phyloP scores from a whole-genome alignment of 257 asterid genomes.

The Penstemon davidsonii region DNA sequence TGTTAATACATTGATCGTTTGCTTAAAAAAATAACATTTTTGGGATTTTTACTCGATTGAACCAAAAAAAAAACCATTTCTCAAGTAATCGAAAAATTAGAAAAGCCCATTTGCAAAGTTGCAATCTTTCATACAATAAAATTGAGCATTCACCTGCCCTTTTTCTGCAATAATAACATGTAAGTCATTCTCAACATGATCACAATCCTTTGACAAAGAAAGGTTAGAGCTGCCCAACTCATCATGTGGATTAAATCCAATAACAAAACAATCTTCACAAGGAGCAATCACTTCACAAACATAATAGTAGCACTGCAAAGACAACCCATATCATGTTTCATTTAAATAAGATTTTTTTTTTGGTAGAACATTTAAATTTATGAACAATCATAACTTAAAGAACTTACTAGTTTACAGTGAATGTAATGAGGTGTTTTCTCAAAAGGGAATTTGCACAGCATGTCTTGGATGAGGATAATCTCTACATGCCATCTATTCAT shows the following conservation, averaged over 20 bases:
- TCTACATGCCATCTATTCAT: constrained; percentile 52
- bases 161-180: constrained; percentile 50
- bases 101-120: neutral
- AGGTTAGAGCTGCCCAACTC: constrained; percentile 15
- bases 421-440: constrained; percentile 36
- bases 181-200: constrained; percentile 37
- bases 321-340: too few relatives aligned
- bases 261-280: constrained; percentile 57
- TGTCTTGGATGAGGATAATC: constrained; percentile 64
- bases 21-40: too few relatives aligned
- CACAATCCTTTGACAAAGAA: constrained; percentile 6
- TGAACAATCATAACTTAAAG: neutral
- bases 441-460: constrained; percentile 40
- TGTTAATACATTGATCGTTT: too few relatives aligned
- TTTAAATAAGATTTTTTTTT: neutral
- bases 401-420: constrained; percentile 27
- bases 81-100: neutral
- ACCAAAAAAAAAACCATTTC: too few relatives aligned
- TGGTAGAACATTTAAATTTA: neutral
- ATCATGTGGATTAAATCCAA: constrained; percentile 61
- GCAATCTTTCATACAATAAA: neutral
- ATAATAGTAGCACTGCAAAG: neutral
- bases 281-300: constrained; percentile 18
- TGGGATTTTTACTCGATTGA: too few relatives aligned
- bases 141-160: constrained; percentile 44